Conservation (phyloP, 495 filamentous ascomycete species). For the Aspergillus olivimuriae region DNA sequence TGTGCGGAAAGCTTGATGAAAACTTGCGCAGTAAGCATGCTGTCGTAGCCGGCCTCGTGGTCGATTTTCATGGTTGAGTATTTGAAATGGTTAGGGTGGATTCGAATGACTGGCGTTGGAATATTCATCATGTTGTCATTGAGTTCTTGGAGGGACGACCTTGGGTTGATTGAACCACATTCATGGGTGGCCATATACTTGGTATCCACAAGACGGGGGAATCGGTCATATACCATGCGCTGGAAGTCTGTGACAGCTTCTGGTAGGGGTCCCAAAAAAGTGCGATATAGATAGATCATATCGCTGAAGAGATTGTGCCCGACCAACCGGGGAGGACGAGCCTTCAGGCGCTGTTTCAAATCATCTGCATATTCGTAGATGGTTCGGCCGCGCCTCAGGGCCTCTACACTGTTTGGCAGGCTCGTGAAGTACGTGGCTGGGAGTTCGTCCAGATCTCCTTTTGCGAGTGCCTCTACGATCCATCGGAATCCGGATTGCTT, state of each 20-base stretch:
- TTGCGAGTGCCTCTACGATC: slow-evolving; percentile 61
- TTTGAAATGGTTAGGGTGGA: slow-evolving; percentile 39
- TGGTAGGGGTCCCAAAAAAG: slow-evolving; percentile 64
- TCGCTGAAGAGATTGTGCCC: slow-evolving; percentile 78
- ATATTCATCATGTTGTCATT: slow-evolving; percentile 33
- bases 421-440: slow-evolving; percentile 9
- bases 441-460: slow-evolving; percentile 50
- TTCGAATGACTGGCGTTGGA: slow-evolving; percentile 37
- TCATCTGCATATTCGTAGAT: slow-evolving; percentile 18
- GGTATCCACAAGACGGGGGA: slow-evolving; percentile 69
- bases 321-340: slow-evolving; percentile 50
- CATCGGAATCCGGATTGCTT: slow-evolving; percentile 59
- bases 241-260: slow-evolving; percentile 55
- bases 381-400: slow-evolving; percentile 22
- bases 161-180: slow-evolving; percentile 43
- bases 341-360: slow-evolving; percentile 34
- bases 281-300: slow-evolving; percentile 61
- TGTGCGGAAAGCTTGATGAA: slow-evolving; percentile 55
- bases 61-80: slow-evolving; percentile 34
- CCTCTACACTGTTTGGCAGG: slow-evolving; percentile 42
- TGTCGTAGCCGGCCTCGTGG: slow-evolving; percentile 73
- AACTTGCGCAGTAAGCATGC: slow-evolving; percentile 59
- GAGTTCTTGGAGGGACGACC: slow-evolving; percentile 45
- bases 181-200: slow-evolving; percentile 65
- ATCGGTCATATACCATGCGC: slow-evolving; percentile 44